These are phyloP conservation scores for Malassezia caprae DNA, from an alignment of 1,284 basidiomycete species.

Conservation along the genomic window DNA sequence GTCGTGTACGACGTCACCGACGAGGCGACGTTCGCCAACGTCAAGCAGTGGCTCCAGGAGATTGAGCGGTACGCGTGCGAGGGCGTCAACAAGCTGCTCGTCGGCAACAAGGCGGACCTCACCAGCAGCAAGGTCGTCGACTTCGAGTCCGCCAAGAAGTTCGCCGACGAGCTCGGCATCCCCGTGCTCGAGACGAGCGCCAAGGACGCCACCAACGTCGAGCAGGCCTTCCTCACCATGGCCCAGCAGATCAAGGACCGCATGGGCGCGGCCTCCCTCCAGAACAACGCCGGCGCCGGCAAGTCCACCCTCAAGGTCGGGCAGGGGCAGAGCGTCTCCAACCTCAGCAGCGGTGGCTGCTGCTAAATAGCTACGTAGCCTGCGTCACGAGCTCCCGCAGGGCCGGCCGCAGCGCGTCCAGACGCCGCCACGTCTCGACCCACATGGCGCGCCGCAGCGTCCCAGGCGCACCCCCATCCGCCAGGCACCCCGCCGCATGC, in stretches of 20 bases:
- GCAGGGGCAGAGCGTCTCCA: slow-evolving; percentile 41
- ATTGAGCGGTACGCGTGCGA: slow-evolving; percentile 98
- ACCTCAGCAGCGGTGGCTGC: slow-evolving; percentile 37
- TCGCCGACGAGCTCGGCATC: slow-evolving; percentile 47
- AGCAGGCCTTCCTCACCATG: slow-evolving; percentile 52
- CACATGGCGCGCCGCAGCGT: slow-evolving; percentile 6
- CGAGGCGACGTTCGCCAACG: slow-evolving; percentile 80
- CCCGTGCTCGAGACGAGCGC: slow-evolving; percentile 51
- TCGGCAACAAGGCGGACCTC: slow-evolving; percentile 96
- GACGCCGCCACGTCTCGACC: slow-evolving; percentile 8
- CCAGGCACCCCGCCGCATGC: slow-evolving; percentile 73
- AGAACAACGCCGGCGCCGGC: slow-evolving; percentile 32
- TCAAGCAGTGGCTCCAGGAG: slow-evolving; percentile 99
- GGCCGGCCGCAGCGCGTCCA: slow-evolving; percentile 5
- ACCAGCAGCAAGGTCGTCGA: slow-evolving; percentile 98
- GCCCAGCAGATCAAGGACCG: slow-evolving; percentile 50
- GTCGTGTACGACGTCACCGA: slow-evolving; percentile 99
- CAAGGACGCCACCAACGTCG: slow-evolving; percentile 52
- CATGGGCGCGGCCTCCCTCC: slow-evolving; percentile 43
- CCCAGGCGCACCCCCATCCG: not conserved
- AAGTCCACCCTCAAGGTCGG: slow-evolving; percentile 47
- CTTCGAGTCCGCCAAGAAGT: slow-evolving; percentile 83
- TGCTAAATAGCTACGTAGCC: slow-evolving; percentile 21
- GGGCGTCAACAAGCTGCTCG: slow-evolving; percentile 93
- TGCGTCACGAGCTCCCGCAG: not conserved